These are phyloP conservation scores for Clitopilus passeckerianus DNA, from an alignment of 768 basidiomycete species.

Conservation along the genomic window DNA sequence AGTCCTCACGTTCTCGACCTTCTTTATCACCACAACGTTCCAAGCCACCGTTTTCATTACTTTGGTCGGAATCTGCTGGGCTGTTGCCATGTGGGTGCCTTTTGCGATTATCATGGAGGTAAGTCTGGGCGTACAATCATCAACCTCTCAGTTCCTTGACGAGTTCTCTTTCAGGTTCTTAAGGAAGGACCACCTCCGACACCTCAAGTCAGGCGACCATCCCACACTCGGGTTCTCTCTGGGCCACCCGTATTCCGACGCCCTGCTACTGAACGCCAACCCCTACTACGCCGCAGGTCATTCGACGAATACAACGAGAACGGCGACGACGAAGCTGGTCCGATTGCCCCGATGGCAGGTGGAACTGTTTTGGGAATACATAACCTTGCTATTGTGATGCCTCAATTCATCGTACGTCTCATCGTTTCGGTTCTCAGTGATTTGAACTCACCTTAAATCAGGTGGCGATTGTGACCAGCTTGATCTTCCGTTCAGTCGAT, in stretches of 20 bases:
- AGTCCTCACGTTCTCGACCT: conserved; percentile 74
- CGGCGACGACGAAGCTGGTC: conserved; percentile 22
- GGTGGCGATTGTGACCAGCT: conserved; percentile 83
- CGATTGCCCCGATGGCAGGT: conserved; percentile 59
- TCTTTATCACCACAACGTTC: conserved; percentile 78
- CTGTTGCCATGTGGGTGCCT: conserved; percentile 96
- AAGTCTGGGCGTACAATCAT: conserved; percentile 9
- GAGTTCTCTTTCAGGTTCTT: conserved; percentile 44
- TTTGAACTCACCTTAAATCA: conserved; percentile 21
- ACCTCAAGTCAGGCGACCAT: conserved; percentile 29
- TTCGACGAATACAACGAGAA: conserved; percentile 41
- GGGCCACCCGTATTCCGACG: conserved; percentile 34
- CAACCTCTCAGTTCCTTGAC: not conserved
- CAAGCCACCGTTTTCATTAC: conserved; percentile 82
- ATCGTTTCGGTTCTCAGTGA: conserved; percentile 3
- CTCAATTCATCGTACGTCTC: conserved; percentile 81
- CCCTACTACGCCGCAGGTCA: conserved; percentile 57
- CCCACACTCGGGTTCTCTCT: conserved; percentile 52
- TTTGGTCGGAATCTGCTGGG: conserved; percentile 91
- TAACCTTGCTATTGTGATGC: conserved; percentile 92
- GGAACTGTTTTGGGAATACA: conserved; percentile 94
- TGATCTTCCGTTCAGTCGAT: conserved; percentile 83
- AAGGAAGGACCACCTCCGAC: conserved; percentile 58
- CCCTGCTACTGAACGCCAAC: conserved; percentile 42
- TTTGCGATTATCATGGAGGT: conserved; percentile 99